Evolutionary conservation across 129 eudicot genomes (phyloP).

Genomic region (Arctium lappa): DNA sequence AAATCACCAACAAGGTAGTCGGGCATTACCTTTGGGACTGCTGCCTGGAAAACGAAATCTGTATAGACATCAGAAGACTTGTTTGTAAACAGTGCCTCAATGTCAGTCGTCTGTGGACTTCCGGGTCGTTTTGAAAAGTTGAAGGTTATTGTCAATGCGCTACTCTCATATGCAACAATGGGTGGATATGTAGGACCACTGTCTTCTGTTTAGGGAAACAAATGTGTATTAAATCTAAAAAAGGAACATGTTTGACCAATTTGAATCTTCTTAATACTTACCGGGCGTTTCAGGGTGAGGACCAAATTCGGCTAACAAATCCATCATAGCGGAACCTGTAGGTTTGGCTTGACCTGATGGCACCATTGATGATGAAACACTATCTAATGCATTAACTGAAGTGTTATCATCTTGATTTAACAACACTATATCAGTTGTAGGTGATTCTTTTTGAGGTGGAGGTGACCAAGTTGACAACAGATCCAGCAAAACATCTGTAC

Average conservation of each 20-base stretch:
- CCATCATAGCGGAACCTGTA: constrained; percentile 53
- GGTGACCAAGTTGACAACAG: constrained; percentile 70
- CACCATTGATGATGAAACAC: constrained; percentile 39
- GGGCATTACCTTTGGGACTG: constrained; percentile 69
- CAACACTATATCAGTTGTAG: constrained; percentile 55
- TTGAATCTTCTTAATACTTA: constrained; percentile 25
- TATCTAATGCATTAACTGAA: constrained; percentile 35
- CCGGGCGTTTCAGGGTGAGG: constrained; percentile 46
- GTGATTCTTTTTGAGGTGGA: constrained; percentile 45
- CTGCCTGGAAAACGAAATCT: constrained; percentile 70
- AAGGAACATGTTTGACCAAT: background rate
- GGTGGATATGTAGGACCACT: constrained; percentile 54
- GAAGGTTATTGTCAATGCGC: constrained; percentile 48
- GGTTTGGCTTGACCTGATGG: constrained; percentile 42
- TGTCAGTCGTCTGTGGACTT: constrained; percentile 44
- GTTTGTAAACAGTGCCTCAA: constrained; percentile 57
- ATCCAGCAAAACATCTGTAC: constrained; percentile 62
- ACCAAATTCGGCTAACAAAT: constrained; percentile 70
- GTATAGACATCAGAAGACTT: constrained; percentile 47
- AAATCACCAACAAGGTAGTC: background rate
- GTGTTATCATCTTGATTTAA: constrained; percentile 45
- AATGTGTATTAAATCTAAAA: background rate
- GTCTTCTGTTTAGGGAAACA: constrained; percentile 26
- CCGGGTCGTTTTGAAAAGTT: constrained; percentile 64
- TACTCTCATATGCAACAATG: constrained; percentile 66